Percentiles rank a stretch among this genome's conserved stretches.
Conservation (phyloP, 768 basidiomycete species). For the Trichaptum fuscoviolaceum region DNA sequence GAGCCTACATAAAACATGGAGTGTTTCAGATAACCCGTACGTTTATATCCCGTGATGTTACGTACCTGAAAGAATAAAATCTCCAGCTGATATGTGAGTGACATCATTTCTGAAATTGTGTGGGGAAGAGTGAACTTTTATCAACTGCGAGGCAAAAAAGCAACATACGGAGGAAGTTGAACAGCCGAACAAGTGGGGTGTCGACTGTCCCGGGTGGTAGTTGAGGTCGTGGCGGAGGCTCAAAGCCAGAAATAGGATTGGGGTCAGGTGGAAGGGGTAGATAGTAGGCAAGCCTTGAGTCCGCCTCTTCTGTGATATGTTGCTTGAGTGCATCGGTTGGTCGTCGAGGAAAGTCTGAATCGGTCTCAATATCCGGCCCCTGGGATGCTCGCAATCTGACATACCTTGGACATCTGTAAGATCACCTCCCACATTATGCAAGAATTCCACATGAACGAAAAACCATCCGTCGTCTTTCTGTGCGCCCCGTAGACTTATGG, state of each 20-base stretch:
- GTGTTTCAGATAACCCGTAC: not conserved
- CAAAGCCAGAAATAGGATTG: slow-evolving; percentile 34
- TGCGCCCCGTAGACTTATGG: slow-evolving; percentile 69
- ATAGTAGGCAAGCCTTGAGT: slow-evolving; percentile 62
- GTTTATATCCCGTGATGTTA: not conserved
- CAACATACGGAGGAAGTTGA: slow-evolving; percentile 81
- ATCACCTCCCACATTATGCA: slow-evolving; percentile 70
- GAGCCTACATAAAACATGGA: slow-evolving; percentile 37
- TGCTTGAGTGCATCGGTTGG: slow-evolving; percentile 59
- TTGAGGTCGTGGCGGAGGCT: slow-evolving; percentile 38
- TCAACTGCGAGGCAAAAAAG: slow-evolving; percentile 2
- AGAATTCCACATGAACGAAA: slow-evolving; percentile 71
- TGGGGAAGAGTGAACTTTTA: not conserved
- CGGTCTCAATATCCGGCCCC: not conserved
- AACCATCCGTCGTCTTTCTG: slow-evolving; percentile 78
- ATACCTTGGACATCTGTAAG: slow-evolving; percentile 65
- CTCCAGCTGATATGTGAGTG: slow-evolving; percentile 88
- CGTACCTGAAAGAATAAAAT: slow-evolving; percentile 72
- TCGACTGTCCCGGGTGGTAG: slow-evolving; percentile 64
- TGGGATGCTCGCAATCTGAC: not conserved
- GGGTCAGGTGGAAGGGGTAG: slow-evolving; percentile 41
- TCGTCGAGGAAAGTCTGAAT: slow-evolving; percentile 64
- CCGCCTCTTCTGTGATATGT: slow-evolving; percentile 69
- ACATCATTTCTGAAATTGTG: slow-evolving; percentile 69
- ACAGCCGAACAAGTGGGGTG: slow-evolving; percentile 78